These are phyloP conservation scores for Ascochyta fabae DNA, from an alignment of 2,329 filamentous ascomycete species.

Conservation along the genomic window DNA sequence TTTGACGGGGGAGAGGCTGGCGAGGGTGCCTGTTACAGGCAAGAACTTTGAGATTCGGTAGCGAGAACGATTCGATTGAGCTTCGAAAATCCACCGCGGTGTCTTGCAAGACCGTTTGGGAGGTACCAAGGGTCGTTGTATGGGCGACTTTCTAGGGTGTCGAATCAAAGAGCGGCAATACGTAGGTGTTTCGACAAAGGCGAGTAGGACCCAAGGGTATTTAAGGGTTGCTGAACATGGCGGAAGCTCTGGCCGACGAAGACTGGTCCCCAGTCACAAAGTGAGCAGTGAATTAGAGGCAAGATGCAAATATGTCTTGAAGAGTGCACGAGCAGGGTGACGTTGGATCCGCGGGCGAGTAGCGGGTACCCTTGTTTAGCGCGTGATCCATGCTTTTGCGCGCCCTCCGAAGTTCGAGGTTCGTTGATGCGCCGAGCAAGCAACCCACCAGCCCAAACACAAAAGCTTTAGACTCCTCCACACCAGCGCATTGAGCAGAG, in stretches of 20 bases:
- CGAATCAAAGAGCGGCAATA: neutral
- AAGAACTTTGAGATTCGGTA: neutral
- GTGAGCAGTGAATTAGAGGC: neutral
- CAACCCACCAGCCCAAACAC: neutral
- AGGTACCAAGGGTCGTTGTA: neutral
- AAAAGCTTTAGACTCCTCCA: neutral
- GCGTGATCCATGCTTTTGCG: constrained; percentile 5
- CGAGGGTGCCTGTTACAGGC: neutral
- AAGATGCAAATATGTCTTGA: neutral
- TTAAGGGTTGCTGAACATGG: neutral
- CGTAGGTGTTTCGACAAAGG: neutral
- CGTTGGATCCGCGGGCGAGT: constrained; percentile 15
- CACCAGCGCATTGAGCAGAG: neutral
- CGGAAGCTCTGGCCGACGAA: neutral
- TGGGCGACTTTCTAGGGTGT: neutral
- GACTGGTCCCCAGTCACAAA: neutral
- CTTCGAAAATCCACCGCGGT: neutral
- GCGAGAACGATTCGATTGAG: neutral
- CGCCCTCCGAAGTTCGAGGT: neutral
- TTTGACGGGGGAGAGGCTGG: neutral
- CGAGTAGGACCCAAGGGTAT: neutral
- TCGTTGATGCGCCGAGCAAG: neutral
- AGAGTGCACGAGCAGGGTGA: constrained; percentile 11
- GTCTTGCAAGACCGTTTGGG: neutral
- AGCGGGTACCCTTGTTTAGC: constrained; percentile 13